These are phyloP conservation scores for Cynara cardunculus DNA, from an alignment of 129 eudicot species.

Conservation along the genomic window DNA sequence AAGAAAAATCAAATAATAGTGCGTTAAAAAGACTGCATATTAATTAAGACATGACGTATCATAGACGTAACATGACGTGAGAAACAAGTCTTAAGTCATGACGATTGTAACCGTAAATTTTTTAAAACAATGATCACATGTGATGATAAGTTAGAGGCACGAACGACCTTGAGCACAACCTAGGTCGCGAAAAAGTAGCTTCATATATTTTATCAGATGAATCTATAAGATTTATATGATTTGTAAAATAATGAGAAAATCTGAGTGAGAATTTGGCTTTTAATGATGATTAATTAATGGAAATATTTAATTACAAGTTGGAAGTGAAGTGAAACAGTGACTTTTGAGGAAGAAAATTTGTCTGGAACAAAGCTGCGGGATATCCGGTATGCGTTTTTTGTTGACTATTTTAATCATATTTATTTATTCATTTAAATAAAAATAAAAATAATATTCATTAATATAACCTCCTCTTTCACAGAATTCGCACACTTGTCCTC, in stretches of 20 bases:
- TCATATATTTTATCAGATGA: too few species aligned
- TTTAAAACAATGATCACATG: too few species aligned
- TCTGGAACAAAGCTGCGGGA: constrained; percentile 21
- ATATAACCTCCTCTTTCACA: constrained; percentile 11
- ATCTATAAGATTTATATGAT: too few species aligned
- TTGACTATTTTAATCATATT: constrained; percentile 6
- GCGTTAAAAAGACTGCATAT: too few species aligned
- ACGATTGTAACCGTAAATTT: too few species aligned
- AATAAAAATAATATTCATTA: background rate
- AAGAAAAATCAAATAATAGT: too few species aligned
- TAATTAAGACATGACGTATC: too few species aligned
- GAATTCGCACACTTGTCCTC: constrained; percentile 24
- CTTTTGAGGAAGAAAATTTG: constrained; percentile 1
- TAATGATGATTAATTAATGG: background rate
- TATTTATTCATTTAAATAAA: background rate
- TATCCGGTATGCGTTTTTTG: constrained; percentile 26
- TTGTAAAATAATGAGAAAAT: background rate
- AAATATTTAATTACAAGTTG: constrained; percentile 8
- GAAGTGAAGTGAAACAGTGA: constrained; percentile 9
- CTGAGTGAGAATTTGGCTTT: constrained; percentile 17
- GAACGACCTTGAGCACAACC: too few species aligned
- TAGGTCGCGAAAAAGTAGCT: too few species aligned
- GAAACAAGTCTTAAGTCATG: too few species aligned
- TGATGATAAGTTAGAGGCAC: too few species aligned
- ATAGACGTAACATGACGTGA: too few species aligned